Evolutionary conservation across 371 early-diverging fungal species (phyloP), one percentile per base, ranked within the genome.

Genomic region (Actinomortierella ambigua): DNA sequence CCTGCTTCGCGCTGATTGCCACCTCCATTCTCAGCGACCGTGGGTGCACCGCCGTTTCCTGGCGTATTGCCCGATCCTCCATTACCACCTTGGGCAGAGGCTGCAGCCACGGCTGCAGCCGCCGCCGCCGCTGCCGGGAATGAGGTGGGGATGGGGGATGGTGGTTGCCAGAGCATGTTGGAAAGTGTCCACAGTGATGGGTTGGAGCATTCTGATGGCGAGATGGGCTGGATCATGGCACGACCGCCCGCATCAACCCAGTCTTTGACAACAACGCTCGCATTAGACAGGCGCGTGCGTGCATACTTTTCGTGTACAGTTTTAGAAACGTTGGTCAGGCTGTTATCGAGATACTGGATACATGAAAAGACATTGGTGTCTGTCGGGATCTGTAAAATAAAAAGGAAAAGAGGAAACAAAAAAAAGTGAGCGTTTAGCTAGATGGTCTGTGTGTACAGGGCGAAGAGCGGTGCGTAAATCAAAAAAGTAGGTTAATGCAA

Each of bases 241-340:
- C 73, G 59, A 14, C 73, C 73, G 13, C 73, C 73, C 29, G 66
- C 65, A 49, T 71, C 73, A 8, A 71, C 73, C 73, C 73, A 71
- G 22, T 71, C 73, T 60, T 71, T 71, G 50, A 71, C 73, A 17
- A 71, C 52, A 18, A 63, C 66, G 43, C 73, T 71, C 7, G 73
- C 73, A 26, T 66, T 66, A 8, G 66, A 65, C 57, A 66, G 49
- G 4, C 71, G 55, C 1, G 66, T 46, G 6, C 66, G 66, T 6
- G 73, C 66, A n/a, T 71, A 71, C 40, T 71, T 71, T 18, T 71
- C 73, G 22, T 71, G 73, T 2, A 71, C 73, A 17, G 62, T 66
- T 42, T 71, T 71, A 48, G 73, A 66, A n/a, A 71, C 73, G 43
- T 71, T 71, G 28, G 66, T 71, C 44, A 71, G 39, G 40, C 73